Conservation (phyloP, 352 stramenopile genomes). For the Pythium folliculosum region DNA sequence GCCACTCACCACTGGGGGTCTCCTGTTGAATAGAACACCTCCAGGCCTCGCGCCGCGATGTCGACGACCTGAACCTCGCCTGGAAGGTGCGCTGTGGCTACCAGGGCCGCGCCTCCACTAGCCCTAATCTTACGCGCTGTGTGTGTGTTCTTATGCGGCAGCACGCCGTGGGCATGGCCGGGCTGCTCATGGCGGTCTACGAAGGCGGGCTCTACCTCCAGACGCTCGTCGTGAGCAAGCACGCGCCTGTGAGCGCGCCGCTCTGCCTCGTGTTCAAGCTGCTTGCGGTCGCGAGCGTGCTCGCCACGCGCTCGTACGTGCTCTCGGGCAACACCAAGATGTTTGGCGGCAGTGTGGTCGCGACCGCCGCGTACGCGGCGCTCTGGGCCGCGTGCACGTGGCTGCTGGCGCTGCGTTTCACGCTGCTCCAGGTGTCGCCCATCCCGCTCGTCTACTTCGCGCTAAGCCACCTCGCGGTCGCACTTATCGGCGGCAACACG, state of each 20-base stretch:
- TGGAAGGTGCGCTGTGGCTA: constrained; percentile 21
- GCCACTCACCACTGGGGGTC: neutral
- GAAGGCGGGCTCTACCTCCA: constrained; percentile 42
- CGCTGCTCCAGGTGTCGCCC: constrained; percentile 43
- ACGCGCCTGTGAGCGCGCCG: constrained; percentile 14
- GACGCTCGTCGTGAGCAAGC: constrained; percentile 25
- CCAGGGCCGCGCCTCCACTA: neutral
- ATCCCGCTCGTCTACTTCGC: constrained; percentile 46
- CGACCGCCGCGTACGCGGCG: constrained; percentile 38
- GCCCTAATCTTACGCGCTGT: neutral
- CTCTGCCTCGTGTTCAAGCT: constrained; percentile 46
- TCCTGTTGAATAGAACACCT: constrained; percentile 40
- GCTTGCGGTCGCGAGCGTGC: constrained; percentile 37
- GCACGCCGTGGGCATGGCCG: constrained; percentile 41
- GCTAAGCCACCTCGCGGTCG: constrained; percentile 28
- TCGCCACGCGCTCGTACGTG: constrained; percentile 45
- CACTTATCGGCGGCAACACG: constrained; percentile 53
- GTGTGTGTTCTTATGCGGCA: constrained; percentile 10
- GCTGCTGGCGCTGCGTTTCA: constrained; percentile 36
- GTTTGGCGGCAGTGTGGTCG: constrained; percentile 36
- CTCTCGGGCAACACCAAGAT: constrained; percentile 21
- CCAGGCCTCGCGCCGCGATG: constrained; percentile 40
- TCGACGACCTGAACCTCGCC: constrained; percentile 19
- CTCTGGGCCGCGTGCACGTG: constrained; percentile 37
- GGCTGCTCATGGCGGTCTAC: constrained; percentile 43